Conservation (phyloP, 257 asterid species). For the Ajuga chamaepitys region DNA sequence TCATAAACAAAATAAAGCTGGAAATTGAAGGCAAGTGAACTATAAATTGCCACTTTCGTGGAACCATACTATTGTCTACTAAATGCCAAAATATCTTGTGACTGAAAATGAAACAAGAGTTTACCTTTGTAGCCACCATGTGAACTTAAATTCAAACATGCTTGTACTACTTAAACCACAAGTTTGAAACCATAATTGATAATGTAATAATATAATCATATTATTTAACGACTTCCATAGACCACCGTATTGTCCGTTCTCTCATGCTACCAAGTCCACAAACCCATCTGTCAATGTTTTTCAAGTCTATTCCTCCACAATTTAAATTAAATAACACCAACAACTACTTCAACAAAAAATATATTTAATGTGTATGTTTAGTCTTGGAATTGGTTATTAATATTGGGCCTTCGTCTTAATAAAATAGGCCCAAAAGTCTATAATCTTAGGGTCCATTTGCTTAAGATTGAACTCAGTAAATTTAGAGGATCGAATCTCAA, state of each 20-base stretch:
- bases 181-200: not conserved
- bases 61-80: not conserved
- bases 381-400: no score
- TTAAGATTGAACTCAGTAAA: no score
- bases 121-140: slow-evolving; percentile 17
- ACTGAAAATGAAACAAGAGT: slow-evolving; percentile 13
- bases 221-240: slow-evolving; percentile 7
- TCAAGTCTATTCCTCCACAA: slow-evolving; percentile 16
- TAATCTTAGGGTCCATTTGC: no score
- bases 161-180: not conserved
- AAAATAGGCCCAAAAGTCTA: no score
- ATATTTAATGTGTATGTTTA: no score
- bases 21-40: no score
- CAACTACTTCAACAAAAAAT: no score
- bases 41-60: not conserved
- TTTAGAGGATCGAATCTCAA: no score
- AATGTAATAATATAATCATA: not conserved
- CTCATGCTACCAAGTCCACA: slow-evolving; percentile 22
- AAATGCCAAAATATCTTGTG: not conserved
- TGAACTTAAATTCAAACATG: no score
- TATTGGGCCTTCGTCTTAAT: no score
- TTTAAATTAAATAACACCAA: not conserved
- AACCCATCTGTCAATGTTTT: slow-evolving; percentile 24
- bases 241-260: slow-evolving; percentile 30
- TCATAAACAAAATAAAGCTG: no score